phyloP scores from a whole-genome alignment of 1,284 basidiomycete species.

The Tetrapyrgos nigripes region DNA sequence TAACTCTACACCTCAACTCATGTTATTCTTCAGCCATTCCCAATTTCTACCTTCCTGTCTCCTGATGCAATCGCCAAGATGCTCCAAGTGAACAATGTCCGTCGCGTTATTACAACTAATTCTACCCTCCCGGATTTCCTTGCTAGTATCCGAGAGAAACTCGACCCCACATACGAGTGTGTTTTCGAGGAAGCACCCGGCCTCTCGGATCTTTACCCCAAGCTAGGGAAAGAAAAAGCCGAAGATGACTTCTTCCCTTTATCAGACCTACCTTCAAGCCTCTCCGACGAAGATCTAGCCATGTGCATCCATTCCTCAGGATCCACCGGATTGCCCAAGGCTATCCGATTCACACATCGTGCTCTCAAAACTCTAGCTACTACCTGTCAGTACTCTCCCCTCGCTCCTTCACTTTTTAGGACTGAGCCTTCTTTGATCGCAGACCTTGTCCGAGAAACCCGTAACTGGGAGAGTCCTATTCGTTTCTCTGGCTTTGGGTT shows the following conservation, averaged over 20 bases:
- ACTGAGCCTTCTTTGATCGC: constrained; percentile 16
- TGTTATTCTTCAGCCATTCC: constrained; percentile 28
- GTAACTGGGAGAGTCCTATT: too few species aligned
- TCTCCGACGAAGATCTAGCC: constrained; percentile 21
- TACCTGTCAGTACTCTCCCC: constrained; percentile 19
- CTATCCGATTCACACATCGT: constrained; percentile 27
- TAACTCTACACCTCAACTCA: too few species aligned
- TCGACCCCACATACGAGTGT: constrained; percentile 25
- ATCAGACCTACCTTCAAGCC: background rate
- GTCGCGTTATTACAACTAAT: constrained; percentile 37
- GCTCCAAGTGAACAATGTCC: constrained; percentile 34
- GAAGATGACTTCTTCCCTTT: constrained; percentile 28
- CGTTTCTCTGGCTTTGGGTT: too few species aligned
- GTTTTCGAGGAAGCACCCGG: constrained; percentile 37
- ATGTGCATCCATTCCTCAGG: constrained; percentile 35
- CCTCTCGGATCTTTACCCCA: constrained; percentile 33
- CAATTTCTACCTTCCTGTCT: constrained; percentile 45
- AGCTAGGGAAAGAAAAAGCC: constrained; percentile 29
- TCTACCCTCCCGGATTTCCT: constrained; percentile 31
- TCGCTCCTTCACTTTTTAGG: background rate
- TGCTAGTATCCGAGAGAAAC: constrained; percentile 27
- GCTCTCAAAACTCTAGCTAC: constrained; percentile 13
- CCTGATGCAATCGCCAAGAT: constrained; percentile 38
- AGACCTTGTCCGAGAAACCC: constrained; percentile 26
- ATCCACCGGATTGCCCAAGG: constrained; percentile 37